phyloP scores from a whole-genome alignment of 768 basidiomycete genomes.

The Favolaschia claudopus region DNA sequence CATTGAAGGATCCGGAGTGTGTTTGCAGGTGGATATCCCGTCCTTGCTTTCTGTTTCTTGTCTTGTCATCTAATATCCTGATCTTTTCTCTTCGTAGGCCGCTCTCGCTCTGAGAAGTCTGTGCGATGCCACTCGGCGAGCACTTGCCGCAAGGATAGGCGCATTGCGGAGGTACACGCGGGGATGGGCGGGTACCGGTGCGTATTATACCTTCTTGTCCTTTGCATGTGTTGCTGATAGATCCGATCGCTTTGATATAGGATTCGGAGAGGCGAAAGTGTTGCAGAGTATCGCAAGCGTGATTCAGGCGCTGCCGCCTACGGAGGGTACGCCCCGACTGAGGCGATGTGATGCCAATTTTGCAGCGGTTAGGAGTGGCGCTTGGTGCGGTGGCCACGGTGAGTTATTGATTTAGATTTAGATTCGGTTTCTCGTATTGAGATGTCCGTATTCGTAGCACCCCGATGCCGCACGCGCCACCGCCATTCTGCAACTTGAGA shows the following conservation, averaged over 20 bases:
- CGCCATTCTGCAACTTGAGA: constrained; percentile 78
- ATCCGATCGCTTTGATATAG: constrained; percentile 46
- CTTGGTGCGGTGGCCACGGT: constrained; percentile 64
- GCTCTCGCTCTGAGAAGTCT: constrained; percentile 85
- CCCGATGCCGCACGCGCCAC: constrained; percentile 75
- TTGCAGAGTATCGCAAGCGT: constrained; percentile 93
- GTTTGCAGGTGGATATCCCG: constrained; percentile 57
- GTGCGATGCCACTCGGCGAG: constrained; percentile 89
- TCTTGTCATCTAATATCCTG: constrained; percentile 75
- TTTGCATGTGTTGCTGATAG: too few relatives aligned
- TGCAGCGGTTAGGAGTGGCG: constrained; percentile 71
- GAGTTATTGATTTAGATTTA: constrained; percentile 24
- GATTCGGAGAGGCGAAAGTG: constrained; percentile 89
- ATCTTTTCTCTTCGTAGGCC: constrained; percentile 71
- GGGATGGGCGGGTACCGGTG: constrained; percentile 78
- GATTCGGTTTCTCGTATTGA: too few relatives aligned
- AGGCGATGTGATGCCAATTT: constrained; percentile 83
- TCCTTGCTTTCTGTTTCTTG: constrained; percentile 35
- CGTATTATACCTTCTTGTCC: too few relatives aligned
- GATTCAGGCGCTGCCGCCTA: constrained; percentile 86
- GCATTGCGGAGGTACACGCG: constrained; percentile 84
- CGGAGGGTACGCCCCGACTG: constrained; percentile 77
- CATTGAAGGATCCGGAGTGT: constrained; percentile 9
- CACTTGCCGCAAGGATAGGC: constrained; percentile 81
- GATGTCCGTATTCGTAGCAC: constrained; percentile 48